A percentile compares a stretch with the other conserved stretches of the same genome.
phyloP scores from a whole-genome alignment of 2,329 filamentous ascomycete genomes.

The Bipolaris cookei region DNA sequence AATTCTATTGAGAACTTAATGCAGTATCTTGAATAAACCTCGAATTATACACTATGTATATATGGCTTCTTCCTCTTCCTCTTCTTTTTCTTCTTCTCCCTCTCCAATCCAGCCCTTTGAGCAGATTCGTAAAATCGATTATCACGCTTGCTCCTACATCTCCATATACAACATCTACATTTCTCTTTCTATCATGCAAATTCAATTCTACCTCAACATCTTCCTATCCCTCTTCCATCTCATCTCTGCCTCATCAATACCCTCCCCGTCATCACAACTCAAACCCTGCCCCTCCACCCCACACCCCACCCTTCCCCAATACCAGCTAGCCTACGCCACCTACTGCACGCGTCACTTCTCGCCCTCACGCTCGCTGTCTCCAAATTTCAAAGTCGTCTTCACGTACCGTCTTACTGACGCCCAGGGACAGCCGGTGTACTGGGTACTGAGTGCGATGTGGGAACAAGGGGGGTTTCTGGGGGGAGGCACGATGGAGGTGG shows the following conservation, averaged over 20 bases:
- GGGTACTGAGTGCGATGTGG: background rate
- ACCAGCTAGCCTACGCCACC: background rate
- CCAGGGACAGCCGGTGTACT: background rate
- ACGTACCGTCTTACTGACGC: background rate
- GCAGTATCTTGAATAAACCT: too few species aligned
- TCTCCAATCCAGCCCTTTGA: too few species aligned
- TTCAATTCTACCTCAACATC: too few species aligned
- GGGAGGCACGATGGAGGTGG: background rate
- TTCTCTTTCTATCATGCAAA: too few species aligned
- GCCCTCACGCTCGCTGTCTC: background rate
- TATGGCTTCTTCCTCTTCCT: too few species aligned
- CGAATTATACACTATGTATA: too few species aligned
- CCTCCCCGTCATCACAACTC: background rate
- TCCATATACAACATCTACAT: too few species aligned
- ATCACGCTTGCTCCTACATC: too few species aligned
- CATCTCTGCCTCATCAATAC: background rate
- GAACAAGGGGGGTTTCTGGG: background rate
- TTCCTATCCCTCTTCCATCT: background rate
- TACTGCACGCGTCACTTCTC: conserved; percentile 3
- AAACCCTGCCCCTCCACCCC: background rate
- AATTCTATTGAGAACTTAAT: too few species aligned
- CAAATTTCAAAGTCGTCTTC: background rate
- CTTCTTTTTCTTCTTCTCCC: too few species aligned
- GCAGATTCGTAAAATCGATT: too few species aligned
- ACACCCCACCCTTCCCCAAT: background rate